phyloP scores from a whole-genome alignment of 306 rosid species.

The Sechiopsis laciniata region DNA sequence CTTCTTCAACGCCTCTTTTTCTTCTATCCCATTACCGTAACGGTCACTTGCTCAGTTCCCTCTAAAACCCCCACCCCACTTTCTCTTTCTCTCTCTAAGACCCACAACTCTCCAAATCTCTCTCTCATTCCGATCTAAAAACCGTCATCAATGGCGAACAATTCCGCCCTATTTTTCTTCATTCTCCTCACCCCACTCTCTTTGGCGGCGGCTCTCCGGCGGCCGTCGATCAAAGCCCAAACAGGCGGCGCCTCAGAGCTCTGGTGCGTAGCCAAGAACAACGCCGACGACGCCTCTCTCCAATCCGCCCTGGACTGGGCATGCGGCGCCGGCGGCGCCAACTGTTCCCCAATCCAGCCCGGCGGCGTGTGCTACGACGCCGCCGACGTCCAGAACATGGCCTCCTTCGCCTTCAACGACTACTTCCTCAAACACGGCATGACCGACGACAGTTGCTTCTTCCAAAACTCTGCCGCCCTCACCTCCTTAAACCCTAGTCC shows the following conservation, averaged over 20 bases:
- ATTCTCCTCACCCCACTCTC: conserved; percentile 22
- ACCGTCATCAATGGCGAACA: conserved; percentile 31
- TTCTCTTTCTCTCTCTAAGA: conserved; percentile 9
- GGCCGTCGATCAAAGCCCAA: conserved; percentile 24
- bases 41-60: conserved; percentile 41
- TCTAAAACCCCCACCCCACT: conserved; percentile 8
- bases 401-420: conserved; percentile 77
- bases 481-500: conserved; percentile 77
- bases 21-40: conserved; percentile 22
- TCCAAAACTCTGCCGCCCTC: conserved; percentile 62
- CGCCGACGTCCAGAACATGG: conserved; percentile 46
- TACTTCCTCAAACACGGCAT: conserved; percentile 67
- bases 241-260: conserved; percentile 40
- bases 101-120: conserved; percentile 2
- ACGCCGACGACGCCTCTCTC: conserved; percentile 71
- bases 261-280: conserved; percentile 97
- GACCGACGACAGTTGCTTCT: conserved; percentile 66
- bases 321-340: conserved; percentile 72
- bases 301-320: conserved; percentile 80
- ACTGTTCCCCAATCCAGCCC: conserved; percentile 69
- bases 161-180: conserved; percentile 9
- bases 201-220: conserved; percentile 16
- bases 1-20: neutral
- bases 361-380: conserved; percentile 78
- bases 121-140: neutral